A percentile compares a stretch with the other conserved stretches of the same genome.
Evolutionary conservation across 495 filamentous ascomycete genomes (phyloP).

Genomic region (Penicillium cataractarum): DNA sequence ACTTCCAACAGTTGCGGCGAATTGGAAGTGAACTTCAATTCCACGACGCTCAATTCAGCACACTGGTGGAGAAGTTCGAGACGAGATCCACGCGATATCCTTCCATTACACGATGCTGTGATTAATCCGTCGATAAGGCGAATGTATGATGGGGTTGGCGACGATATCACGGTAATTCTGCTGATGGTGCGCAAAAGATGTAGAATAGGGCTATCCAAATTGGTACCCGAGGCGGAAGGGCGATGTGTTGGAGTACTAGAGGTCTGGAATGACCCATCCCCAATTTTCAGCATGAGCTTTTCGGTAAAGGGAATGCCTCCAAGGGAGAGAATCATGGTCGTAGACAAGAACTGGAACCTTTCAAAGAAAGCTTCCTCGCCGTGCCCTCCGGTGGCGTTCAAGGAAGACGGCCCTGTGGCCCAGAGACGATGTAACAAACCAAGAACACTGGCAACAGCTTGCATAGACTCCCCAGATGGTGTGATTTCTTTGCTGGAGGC

Average conservation of each 20-base stretch:
- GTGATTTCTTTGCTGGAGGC: slow-evolving; percentile 91
- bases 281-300: slow-evolving; percentile 57
- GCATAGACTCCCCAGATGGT: slow-evolving; percentile 78
- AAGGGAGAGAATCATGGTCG: slow-evolving; percentile 63
- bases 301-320: slow-evolving; percentile 80
- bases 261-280: slow-evolving; percentile 46
- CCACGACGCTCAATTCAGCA: slow-evolving; percentile 31
- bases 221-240: slow-evolving; percentile 27
- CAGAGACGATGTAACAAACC: slow-evolving; percentile 70
- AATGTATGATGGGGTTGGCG: slow-evolving; percentile 34
- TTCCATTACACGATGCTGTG: slow-evolving; percentile 56
- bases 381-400: slow-evolving; percentile 37
- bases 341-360: slow-evolving; percentile 61
- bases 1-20: slow-evolving; percentile 23
- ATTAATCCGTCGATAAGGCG: slow-evolving; percentile 40
- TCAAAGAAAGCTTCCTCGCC: slow-evolving; percentile 56
- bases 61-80: slow-evolving; percentile 51
- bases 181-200: slow-evolving; percentile 46
- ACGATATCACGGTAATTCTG: slow-evolving; percentile 19
- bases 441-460: slow-evolving; percentile 73
- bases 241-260: slow-evolving; percentile 54
- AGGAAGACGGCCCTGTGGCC: slow-evolving; percentile 45
- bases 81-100: slow-evolving; percentile 45
- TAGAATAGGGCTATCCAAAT: slow-evolving; percentile 42
- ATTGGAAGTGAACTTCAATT: slow-evolving; percentile 12